Evolutionary conservation across 139 green algal species (phyloP).

Genomic region (Chlorella vulgaris): DNA sequence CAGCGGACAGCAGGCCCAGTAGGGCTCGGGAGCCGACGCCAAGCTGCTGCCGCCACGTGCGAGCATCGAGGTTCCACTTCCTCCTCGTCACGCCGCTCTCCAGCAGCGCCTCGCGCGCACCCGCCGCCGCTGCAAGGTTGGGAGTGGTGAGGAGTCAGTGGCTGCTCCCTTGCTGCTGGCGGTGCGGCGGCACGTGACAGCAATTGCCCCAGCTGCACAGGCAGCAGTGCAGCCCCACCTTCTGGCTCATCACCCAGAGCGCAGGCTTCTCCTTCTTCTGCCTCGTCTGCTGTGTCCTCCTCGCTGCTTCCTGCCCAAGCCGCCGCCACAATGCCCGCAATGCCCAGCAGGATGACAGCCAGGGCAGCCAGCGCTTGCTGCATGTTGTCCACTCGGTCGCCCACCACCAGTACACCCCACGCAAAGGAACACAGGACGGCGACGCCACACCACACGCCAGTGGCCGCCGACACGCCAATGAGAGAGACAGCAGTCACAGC

Average conservation of each 20-base stretch:
- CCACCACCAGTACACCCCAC: constrained; percentile 27
- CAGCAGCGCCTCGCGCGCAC: background rate
- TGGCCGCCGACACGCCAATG: constrained; percentile 31
- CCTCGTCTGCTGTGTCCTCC: too few species aligned
- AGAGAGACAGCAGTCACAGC: constrained; percentile 32
- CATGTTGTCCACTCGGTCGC: constrained; percentile 2
- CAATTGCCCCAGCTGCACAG: too few species aligned
- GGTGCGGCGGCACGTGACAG: too few species aligned
- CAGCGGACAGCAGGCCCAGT: constrained; percentile 7
- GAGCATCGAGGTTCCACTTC: background rate
- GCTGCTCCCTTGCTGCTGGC: too few species aligned
- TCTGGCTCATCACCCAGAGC: too few species aligned
- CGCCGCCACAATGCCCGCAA: constrained; percentile 14
- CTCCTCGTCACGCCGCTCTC: background rate
- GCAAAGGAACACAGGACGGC: constrained; percentile 39
- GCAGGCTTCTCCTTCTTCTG: background rate
- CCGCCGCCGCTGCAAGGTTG: background rate
- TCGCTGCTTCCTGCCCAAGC: background rate
- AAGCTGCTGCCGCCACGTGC: background rate
- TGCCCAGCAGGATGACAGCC: constrained; percentile 32
- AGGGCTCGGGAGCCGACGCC: background rate
- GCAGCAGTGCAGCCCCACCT: too few species aligned
- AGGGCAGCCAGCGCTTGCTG: constrained; percentile 8
- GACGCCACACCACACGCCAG: constrained; percentile 40
- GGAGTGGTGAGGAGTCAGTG: too few species aligned